A percentile compares a stretch with the other conserved stretches of the same genome.
Conservation (phyloP, 2,329 filamentous ascomycete genomes). For the Penicillium sp. region DNA sequence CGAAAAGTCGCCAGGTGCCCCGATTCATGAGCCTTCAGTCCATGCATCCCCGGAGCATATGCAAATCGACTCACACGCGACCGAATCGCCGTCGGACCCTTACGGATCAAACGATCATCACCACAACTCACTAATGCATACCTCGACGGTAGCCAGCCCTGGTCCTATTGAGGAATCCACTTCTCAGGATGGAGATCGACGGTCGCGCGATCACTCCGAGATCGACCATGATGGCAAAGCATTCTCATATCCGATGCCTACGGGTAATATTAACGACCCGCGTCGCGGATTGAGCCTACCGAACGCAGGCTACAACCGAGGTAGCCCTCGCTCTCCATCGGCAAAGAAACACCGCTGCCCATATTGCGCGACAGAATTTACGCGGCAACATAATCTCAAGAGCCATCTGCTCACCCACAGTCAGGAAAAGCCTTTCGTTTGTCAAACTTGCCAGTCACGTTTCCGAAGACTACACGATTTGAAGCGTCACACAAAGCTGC, state of each 20-base stretch:
- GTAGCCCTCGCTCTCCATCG: conserved; percentile 66
- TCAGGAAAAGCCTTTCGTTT: conserved; percentile 96
- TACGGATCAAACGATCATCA: conserved; percentile 53
- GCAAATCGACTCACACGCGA: conserved; percentile 51
- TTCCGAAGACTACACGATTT: conserved; percentile 92
- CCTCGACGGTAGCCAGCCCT: conserved; percentile 49
- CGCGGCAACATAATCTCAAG: conserved; percentile 94
- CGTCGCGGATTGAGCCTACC: conserved; percentile 60
- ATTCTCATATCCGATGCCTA: conserved; percentile 64
- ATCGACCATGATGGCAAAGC: conserved; percentile 50
- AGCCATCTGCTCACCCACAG: conserved; percentile 96
- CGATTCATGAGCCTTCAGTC: conserved; percentile 48
- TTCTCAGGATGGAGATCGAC: conserved; percentile 45
- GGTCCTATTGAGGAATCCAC: conserved; percentile 46
- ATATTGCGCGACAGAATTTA: conserved; percentile 95
- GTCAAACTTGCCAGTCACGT: conserved; percentile 85
- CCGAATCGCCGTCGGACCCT: conserved; percentile 38
- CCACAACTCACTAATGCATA: conserved; percentile 52
- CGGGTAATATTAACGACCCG: conserved; percentile 49
- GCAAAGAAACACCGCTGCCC: conserved; percentile 94
- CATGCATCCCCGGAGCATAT: conserved; percentile 48
- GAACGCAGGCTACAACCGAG: conserved; percentile 54
- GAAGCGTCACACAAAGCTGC: conserved; percentile 93
- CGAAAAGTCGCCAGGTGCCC: conserved; percentile 34
- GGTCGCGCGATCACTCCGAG: conserved; percentile 37